Evolutionary conservation across 2,329 filamentous ascomycete genomes (phyloP), one percentile per base, ranked within the genome.

Genomic region (Neonectria hederae): DNA sequence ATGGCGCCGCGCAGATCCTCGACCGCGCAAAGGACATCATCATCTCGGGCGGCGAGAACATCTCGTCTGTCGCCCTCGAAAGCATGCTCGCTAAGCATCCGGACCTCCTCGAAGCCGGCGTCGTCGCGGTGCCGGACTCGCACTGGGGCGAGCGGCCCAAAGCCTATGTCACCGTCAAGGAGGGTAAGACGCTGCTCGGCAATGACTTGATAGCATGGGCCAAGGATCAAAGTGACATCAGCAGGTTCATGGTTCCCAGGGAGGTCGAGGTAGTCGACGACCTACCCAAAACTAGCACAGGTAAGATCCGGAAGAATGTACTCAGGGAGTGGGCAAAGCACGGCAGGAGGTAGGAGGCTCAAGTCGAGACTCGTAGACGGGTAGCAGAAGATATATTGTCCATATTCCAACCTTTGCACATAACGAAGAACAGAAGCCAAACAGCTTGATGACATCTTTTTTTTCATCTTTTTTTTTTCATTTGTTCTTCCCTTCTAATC

Each of bases 21-120:
- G 96, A 99, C 79, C 87, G 96, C 21, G 92, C 93, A 14, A 99
- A 99, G 83, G 96, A 99, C 76, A 97, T 99, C 57, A 99, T 99
- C 74, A 99, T 99, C 67, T 97, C 92, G 57, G 94, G 95, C 51
- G 96, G 96, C 62, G 96, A 99, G 79, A 99, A 99, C 77, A 98
- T 99, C 66, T 97, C 93, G 3, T 97, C 92, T 0, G 91, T 99
- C 1, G 94, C 96, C 0, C 86, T 99, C 4, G 96, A 99, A 80
- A 89, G 90, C 64, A 93, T 97, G 89, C 86, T 99, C 1, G 91
- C 91, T 6, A 90, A 93, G 53, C 96, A 99, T 76, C 93, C 94
- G 0, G 89, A 93, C 69, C 88, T 99, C 40, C 87, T 99, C 24
- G 96, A 99, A 81, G 94, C 91, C 1, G 96, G 93, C 40, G 94